Percentiles rank a stretch among this genome's conserved stretches.
Evolutionary conservation across 2,329 filamentous ascomycete species (phyloP).

Genomic region (Trichoderma gracile): DNA sequence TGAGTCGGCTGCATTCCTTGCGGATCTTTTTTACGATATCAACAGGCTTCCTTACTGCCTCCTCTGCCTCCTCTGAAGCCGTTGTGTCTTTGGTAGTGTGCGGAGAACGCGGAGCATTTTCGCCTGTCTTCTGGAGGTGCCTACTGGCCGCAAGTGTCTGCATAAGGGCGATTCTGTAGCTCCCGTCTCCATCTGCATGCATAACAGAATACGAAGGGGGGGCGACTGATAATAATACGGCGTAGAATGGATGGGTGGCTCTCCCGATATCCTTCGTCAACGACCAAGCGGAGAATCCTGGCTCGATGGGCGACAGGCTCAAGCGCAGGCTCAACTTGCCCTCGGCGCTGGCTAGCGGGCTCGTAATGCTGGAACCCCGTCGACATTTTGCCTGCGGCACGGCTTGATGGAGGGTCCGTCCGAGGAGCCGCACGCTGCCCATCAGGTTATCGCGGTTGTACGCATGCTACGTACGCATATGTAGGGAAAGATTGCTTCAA

Average conservation of each 20-base stretch:
- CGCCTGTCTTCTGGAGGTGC: neutral
- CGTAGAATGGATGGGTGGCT: slow-evolving; percentile 13
- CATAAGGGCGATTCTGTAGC: slow-evolving; percentile 21
- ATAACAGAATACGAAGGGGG: slow-evolving; percentile 24
- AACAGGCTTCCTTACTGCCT: neutral
- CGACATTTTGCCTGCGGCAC: neutral
- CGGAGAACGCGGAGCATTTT: slow-evolving; percentile 22
- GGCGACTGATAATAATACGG: slow-evolving; percentile 20
- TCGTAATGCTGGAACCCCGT: slow-evolving; percentile 21
- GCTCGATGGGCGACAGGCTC: slow-evolving; percentile 8
- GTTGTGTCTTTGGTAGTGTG: neutral
- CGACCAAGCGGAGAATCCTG: slow-evolving; percentile 20
- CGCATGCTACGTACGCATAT: neutral
- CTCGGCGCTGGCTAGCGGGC: slow-evolving; percentile 3
- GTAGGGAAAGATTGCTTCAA: neutral
- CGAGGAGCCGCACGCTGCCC: neutral
- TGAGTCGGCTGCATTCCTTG: slow-evolving; percentile 14
- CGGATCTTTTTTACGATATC: neutral
- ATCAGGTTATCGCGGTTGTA: too few species aligned
- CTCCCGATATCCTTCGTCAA: neutral
- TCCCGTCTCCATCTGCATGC: slow-evolving; percentile 25
- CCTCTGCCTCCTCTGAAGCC: neutral
- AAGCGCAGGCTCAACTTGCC: neutral
- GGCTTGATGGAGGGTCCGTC: slow-evolving; percentile 7
- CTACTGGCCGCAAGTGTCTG: slow-evolving; percentile 11